A percentile compares a stretch with the other conserved stretches of the same genome.
Conservation (phyloP, 2,329 filamentous ascomycete species). For the Didymella arachidicola region DNA sequence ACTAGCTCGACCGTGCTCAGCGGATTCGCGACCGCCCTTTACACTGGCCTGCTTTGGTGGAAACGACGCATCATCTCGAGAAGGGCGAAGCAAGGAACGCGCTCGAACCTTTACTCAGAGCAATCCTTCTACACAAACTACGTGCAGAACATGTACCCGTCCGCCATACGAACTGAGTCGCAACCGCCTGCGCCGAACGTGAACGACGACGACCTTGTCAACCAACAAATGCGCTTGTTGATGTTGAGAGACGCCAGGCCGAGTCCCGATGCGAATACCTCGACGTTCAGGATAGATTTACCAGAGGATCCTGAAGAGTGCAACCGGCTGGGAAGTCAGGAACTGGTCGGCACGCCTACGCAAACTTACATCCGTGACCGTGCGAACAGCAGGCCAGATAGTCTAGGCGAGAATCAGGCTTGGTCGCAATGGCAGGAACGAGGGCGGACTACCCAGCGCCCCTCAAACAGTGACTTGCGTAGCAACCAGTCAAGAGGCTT, state of each 20-base stretch:
- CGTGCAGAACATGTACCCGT: slow-evolving; percentile 57
- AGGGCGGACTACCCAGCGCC: slow-evolving; percentile 39
- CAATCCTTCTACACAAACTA: slow-evolving; percentile 56
- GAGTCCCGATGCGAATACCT: slow-evolving; percentile 45
- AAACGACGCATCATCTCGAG: slow-evolving; percentile 53
- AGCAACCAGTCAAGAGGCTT: slow-evolving; percentile 45
- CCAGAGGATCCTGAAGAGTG: slow-evolving; percentile 45
- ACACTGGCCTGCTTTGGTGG: slow-evolving; percentile 53
- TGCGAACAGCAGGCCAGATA: slow-evolving; percentile 39
- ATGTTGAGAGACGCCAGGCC: slow-evolving; percentile 49
- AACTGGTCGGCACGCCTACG: slow-evolving; percentile 43
- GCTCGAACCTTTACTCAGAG: slow-evolving; percentile 46
- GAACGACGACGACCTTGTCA: slow-evolving; percentile 59
- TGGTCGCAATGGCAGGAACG: slow-evolving; percentile 43
- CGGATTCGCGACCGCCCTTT: slow-evolving; percentile 51
- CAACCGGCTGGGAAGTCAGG: slow-evolving; percentile 38
- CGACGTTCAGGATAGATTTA: slow-evolving; percentile 55
- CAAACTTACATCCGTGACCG: slow-evolving; percentile 31
- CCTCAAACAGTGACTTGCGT: slow-evolving; percentile 31
- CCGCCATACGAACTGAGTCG: slow-evolving; percentile 37
- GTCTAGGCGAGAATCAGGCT: slow-evolving; percentile 40
- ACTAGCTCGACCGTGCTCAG: slow-evolving; percentile 55
- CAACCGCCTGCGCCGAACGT: slow-evolving; percentile 40
- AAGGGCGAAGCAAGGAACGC: slow-evolving; percentile 33
- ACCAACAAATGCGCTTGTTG: slow-evolving; percentile 60